A percentile compares a stretch with the other conserved stretches of the same genome.
These are phyloP conservation scores for Comarum palustre DNA, from an alignment of 306 rosid species.

Conservation along the genomic window DNA sequence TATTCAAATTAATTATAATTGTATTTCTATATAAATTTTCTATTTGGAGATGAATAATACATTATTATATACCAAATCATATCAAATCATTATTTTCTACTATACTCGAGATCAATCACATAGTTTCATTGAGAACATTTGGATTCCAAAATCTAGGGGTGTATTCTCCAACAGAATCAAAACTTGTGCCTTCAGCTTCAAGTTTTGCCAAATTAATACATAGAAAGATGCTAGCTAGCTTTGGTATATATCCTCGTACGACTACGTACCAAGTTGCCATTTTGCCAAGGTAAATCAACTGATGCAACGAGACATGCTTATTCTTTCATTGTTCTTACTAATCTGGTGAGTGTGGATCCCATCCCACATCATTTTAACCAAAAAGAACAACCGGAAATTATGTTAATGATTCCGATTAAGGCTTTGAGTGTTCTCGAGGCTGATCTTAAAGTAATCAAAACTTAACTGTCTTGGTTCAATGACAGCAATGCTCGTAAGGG, in stretches of 20 bases:
- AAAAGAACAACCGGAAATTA: conserved; percentile 9
- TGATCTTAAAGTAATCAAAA: conserved; percentile 54
- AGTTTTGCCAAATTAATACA: conserved; percentile 39
- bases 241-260: conserved; percentile 41
- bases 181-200: not conserved
- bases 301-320: conserved; percentile 27
- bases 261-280: conserved; percentile 35
- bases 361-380: conserved; percentile 7
- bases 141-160: not conserved
- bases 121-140: not conserved
- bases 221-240: conserved; percentile 13
- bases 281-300: conserved; percentile 16
- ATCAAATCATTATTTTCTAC: too few relatives aligned
- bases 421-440: conserved; percentile 56
- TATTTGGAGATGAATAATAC: too few relatives aligned
- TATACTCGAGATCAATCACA: not conserved
- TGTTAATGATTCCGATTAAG: not conserved
- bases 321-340: conserved; percentile 18
- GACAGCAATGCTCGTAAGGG: conserved; percentile 11
- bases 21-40: too few relatives aligned
- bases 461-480: conserved; percentile 11
- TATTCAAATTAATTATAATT: too few relatives aligned
- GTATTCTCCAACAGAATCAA: not conserved
- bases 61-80: too few relatives aligned
- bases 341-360: conserved; percentile 41